phyloP scores from a whole-genome alignment of 257 asterid genomes.

The Hygrophila difformis region DNA sequence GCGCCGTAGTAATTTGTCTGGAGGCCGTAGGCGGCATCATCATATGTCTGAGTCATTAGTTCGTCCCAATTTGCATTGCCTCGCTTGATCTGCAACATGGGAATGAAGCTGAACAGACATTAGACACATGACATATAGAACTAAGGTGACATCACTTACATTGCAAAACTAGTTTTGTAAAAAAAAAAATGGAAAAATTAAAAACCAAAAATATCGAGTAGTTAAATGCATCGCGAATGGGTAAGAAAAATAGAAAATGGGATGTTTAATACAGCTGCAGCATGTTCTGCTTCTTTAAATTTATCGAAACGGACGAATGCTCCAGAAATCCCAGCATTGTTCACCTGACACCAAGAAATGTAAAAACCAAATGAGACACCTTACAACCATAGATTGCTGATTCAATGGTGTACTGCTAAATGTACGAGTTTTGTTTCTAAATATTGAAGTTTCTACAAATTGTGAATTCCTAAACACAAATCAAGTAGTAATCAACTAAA shows the following conservation, averaged over 20 bases:
- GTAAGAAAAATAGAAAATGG: background rate
- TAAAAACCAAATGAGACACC: too few relatives aligned
- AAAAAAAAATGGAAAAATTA: too few relatives aligned
- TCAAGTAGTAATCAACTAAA: too few relatives aligned
- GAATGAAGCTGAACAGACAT: background rate
- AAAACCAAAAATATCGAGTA: too few relatives aligned
- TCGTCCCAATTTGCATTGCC: background rate
- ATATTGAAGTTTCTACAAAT: too few relatives aligned
- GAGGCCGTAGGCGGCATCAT: conserved; percentile 17
- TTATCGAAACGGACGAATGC: conserved; percentile 10
- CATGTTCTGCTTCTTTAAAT: conserved; percentile 8
- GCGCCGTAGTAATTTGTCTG: conserved; percentile 34
- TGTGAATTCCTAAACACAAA: too few relatives aligned
- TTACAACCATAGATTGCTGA: too few relatives aligned
- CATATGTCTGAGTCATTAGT: conserved; percentile 16
- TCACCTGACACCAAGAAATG: conserved; percentile 23
- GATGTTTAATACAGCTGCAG: background rate
- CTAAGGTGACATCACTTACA: too few relatives aligned
- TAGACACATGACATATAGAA: background rate
- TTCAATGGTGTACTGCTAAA: too few relatives aligned
- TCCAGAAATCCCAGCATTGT: conserved; percentile 39
- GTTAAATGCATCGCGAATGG: background rate
- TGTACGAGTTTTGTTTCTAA: too few relatives aligned
- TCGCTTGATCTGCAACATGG: conserved; percentile 9
- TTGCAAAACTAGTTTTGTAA: too few relatives aligned